Conservation (phyloP, 225 moss, liverwort and hornwort genomes). For the Polytrichum commune region DNA sequence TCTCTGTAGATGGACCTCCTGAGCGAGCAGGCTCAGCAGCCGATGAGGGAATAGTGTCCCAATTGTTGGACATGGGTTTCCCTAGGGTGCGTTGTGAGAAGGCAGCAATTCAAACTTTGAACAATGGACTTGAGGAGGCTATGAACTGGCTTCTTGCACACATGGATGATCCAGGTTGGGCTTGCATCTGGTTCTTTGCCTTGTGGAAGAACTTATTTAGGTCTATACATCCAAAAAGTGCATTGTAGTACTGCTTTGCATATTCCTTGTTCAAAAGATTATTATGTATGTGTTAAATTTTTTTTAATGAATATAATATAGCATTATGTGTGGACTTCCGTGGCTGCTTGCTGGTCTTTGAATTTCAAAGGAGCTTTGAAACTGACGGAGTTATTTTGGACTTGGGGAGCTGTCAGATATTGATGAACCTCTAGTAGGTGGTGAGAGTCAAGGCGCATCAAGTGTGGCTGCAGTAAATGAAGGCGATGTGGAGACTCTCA, state of each 20-base stretch:
- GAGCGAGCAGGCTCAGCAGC: conserved; percentile 65
- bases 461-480: conserved; percentile 50
- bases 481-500: conserved; percentile 68
- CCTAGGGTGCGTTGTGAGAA: conserved; percentile 83
- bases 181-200: too few relatives aligned
- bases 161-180: conserved; percentile 92
- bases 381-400: too few relatives aligned
- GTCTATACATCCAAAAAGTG: too few relatives aligned
- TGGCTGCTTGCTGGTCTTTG: too few relatives aligned
- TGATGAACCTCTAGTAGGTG: conserved; percentile 56
- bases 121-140: conserved; percentile 93
- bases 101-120: conserved; percentile 80
- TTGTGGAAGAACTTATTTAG: too few relatives aligned
- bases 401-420: conserved; percentile 47
- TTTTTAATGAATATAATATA: too few relatives aligned
- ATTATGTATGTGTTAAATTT: too few relatives aligned
- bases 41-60: conserved; percentile 80
- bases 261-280: too few relatives aligned
- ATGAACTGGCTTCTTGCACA: conserved; percentile 95
- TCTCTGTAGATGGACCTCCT: conserved; percentile 41
- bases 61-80: conserved; percentile 86
- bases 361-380: too few relatives aligned
- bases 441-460: conserved; percentile 26
- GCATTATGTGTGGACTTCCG: too few relatives aligned
- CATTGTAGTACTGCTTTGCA: too few relatives aligned